A percentile compares a stretch with the other conserved stretches of the same genome.
Evolutionary conservation across 129 eudicot genomes (phyloP).

Genomic region (Lactuca sativa): DNA sequence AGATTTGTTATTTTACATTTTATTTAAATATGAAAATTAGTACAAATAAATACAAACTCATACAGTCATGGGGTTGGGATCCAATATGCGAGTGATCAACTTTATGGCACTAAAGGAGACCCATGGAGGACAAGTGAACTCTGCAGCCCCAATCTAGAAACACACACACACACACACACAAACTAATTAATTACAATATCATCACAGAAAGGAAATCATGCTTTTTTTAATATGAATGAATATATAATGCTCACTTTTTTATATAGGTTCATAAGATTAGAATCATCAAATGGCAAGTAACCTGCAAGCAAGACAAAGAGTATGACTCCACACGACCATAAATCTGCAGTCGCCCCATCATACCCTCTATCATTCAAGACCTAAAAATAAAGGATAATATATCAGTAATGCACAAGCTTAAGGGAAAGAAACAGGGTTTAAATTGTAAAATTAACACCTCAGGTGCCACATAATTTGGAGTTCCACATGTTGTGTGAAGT

Average conservation of each 20-base stretch:
- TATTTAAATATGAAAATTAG: no score
- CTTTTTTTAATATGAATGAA: not conserved
- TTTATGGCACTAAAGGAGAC: slow-evolving; percentile 83
- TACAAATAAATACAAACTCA: slow-evolving; percentile 10
- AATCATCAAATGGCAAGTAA: slow-evolving; percentile 99
- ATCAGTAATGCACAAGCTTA: no score
- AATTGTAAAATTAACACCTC: slow-evolving; percentile 42
- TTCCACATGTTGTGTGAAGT: slow-evolving; percentile 88
- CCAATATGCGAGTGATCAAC: slow-evolving; percentile 73
- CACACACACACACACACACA: slow-evolving; percentile 16
- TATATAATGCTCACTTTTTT: slow-evolving; percentile 74
- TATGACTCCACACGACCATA: slow-evolving; percentile 99
- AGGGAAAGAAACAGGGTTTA: slow-evolving; percentile 4
- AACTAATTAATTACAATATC: no score
- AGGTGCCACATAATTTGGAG: slow-evolving; percentile 92
- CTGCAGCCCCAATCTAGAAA: slow-evolving; percentile 84
- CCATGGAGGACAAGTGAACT: slow-evolving; percentile 97
- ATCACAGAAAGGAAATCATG: not conserved
- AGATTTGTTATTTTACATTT: not conserved
- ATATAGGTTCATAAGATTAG: slow-evolving; percentile 91
- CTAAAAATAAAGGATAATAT: slow-evolving; percentile 24
- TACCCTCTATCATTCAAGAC: slow-evolving; percentile 91
- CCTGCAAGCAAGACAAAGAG: slow-evolving; percentile 98
- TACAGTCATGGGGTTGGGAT: slow-evolving; percentile 91
- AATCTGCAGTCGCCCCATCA: slow-evolving; percentile 96